Evolutionary conservation across 2,329 filamentous ascomycete species (phyloP), one percentile per base, ranked within the genome.

Genomic region (Colletotrichum camelliae): DNA sequence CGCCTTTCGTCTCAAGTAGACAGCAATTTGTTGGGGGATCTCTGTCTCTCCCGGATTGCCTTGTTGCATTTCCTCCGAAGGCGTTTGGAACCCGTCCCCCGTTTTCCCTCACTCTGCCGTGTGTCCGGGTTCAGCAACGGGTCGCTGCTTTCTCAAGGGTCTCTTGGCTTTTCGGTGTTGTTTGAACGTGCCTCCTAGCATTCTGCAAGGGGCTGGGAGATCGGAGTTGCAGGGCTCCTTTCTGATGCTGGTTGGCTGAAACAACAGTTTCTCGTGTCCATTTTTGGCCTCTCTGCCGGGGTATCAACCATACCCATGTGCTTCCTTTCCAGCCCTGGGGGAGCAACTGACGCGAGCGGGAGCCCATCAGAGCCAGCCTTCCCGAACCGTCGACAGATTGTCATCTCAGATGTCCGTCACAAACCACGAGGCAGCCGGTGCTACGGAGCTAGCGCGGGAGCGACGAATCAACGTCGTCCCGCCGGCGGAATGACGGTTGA

Each of bases 251-350:
- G 76, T 77, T 77, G 73, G 76, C 76, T 77, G 73, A 77, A 77
- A 76, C 73, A 72, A 61, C 75, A 65, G 57, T 72, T 74, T 75
- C 77, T 77, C 77, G 77, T 77, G 77, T 77, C 75, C 77, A 77
- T 75, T 77, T 77, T 77, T 77, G 77, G 75, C 58, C 61, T 62
- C 18, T 43, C n/a, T 58, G 27, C 48, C 69, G 33, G 57, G 75
- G 67, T 64, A 65, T 55, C 61, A 48, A n/a, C 43, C 43, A 64
- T 64, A 61, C 66, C 69, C 74, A 66, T 77, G 70, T 65, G 57
- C 55, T 67, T 61, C 60, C 66, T 52, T 60, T 35, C 48, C 71
- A 74, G 67, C 71, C 71, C 37, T 70, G 37, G 39, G 43, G 43
- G 10, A 58, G 55, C n/a, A 58, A 65, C 35, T 52, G 66, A 66